These are phyloP conservation scores for Aureobasidium sp. DNA, from an alignment of 2,329 filamentous ascomycete species.

Conservation along the genomic window DNA sequence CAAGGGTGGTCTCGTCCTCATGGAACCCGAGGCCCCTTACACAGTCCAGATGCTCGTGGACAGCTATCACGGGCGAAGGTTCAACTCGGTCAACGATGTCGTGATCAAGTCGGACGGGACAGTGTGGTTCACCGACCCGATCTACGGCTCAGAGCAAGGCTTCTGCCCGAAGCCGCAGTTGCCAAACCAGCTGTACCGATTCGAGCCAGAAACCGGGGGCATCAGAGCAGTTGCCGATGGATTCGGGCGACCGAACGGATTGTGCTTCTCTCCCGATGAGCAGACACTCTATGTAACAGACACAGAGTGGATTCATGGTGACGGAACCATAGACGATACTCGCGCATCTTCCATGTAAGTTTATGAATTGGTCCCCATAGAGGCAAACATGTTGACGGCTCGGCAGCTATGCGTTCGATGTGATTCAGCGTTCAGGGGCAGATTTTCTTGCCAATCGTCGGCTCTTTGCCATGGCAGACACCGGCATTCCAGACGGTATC, in stretches of 20 bases:
- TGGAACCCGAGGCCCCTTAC: conserved; percentile 20
- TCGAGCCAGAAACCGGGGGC: conserved; percentile 43
- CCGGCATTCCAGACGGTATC: conserved; percentile 18
- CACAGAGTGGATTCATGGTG: conserved; percentile 38
- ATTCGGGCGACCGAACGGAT: conserved; percentile 48
- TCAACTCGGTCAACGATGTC: conserved; percentile 56
- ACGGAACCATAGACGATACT: conserved; percentile 39
- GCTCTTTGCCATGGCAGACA: conserved; percentile 17
- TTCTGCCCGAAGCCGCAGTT: conserved; percentile 48
- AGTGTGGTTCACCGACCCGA: conserved; percentile 27
- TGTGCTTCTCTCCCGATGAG: conserved; percentile 49
- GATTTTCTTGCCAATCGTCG: conserved; percentile 17
- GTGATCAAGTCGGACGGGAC: conserved; percentile 42
- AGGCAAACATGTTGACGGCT: not conserved
- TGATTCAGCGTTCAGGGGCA: conserved; percentile 22
- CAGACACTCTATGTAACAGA: conserved; percentile 48
- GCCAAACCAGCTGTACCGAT: conserved; percentile 53
- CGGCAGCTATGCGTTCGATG: conserved; percentile 24
- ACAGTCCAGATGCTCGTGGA: conserved; percentile 40
- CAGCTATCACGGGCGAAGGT: conserved; percentile 54
- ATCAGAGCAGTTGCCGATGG: conserved; percentile 50
- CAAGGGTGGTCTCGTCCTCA: conserved; percentile 22
- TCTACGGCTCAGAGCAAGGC: conserved; percentile 38
- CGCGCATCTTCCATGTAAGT: conserved; percentile 44
- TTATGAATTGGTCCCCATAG: not conserved